Base-by-base conservation (phyloP, 805 yeast genomes). In the Myxozyma vanderwaltii region DNA sequence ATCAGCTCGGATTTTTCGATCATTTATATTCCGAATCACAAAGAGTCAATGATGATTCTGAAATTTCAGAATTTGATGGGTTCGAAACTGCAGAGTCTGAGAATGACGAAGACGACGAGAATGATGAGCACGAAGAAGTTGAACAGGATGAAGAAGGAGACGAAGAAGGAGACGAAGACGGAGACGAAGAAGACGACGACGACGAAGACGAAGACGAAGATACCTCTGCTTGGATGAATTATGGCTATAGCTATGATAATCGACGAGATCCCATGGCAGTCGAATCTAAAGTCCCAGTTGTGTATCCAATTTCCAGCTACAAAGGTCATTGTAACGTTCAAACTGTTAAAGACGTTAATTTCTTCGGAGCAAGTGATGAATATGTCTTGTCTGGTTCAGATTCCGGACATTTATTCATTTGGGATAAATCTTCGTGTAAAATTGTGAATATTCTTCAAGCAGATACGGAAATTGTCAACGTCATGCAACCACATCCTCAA, bases 331-430 rank as follows among this genome's bases (percentile, higher is more conserved):
- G 58, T 31, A 63, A 62, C 33, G 63, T 63, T 3, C 58, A 55
- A 41, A 62, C 65, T n/a, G 61, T 63, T 17, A 63, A 58, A 38
- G 64, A 63, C 31, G 67, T 63, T 15, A 59, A 59, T 33, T 64
- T 63, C 29, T 64, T 33, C 40, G 67, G 67, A 12, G 46, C 51
- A 21, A 27, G 56, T 24, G 67, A 64, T 44, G 67, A 64, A 40
- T 64, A 63, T 36, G 56, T 64, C 21, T 46, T 64, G 55, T 58
- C 67, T 13, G 67, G 66, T n/a, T 64, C 67, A 6, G 67, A 63
- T 39, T 56, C 56, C 39, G 66, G 66, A 8, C 60, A 63, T 31
- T 31, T 64, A 29, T 63, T 64, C 36, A 50, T 64, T 23, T 64
- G 67, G 67, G 59, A 62, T 15, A 58, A 51, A 38, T 10, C 29